Conservation (phyloP, 306 rosid genomes). For the Dryas drummondii region DNA sequence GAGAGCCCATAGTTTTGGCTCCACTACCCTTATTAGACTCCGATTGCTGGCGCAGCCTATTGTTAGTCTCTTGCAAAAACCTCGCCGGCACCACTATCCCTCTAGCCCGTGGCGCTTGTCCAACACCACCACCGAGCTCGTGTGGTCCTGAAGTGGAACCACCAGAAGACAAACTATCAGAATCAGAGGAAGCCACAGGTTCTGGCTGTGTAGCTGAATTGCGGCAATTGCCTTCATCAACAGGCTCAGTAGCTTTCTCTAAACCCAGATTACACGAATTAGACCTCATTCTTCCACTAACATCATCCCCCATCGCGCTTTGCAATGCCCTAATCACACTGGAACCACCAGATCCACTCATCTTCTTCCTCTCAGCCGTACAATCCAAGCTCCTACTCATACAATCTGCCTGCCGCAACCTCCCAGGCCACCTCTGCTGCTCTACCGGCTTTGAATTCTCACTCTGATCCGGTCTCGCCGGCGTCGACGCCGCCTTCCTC, state of each 20-base stretch:
- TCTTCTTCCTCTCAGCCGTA: conserved; percentile 42
- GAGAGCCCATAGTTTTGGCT: conserved; percentile 36
- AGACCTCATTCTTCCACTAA: conserved; percentile 34
- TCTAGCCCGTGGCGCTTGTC: conserved; percentile 43
- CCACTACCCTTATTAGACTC: conserved; percentile 47
- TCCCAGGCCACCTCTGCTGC: conserved; percentile 74
- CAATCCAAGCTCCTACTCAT: conserved; percentile 58
- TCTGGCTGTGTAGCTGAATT: conserved; percentile 33
- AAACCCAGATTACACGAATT: conserved; percentile 20
- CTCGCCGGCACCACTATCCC: conserved; percentile 63
- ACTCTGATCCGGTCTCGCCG: conserved; percentile 42
- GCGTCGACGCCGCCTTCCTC: conserved; percentile 52
- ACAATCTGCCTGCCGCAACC: conserved; percentile 45
- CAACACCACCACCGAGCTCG: conserved; percentile 31
- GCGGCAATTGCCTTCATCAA: conserved; percentile 27
- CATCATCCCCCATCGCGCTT: conserved; percentile 45
- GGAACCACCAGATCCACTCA: conserved; percentile 40
- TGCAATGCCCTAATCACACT: conserved; percentile 62
- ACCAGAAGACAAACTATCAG: conserved; percentile 74
- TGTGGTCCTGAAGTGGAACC: conserved; percentile 43
- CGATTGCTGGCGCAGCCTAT: conserved; percentile 43
- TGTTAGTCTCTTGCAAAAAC: conserved; percentile 67
- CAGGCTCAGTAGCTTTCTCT: conserved; percentile 32
- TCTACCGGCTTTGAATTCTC: conserved; percentile 58
- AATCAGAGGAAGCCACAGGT: conserved; percentile 55